These are phyloP conservation scores for Fusarium setosum DNA, from an alignment of 2,329 filamentous ascomycete species.

Conservation along the genomic window DNA sequence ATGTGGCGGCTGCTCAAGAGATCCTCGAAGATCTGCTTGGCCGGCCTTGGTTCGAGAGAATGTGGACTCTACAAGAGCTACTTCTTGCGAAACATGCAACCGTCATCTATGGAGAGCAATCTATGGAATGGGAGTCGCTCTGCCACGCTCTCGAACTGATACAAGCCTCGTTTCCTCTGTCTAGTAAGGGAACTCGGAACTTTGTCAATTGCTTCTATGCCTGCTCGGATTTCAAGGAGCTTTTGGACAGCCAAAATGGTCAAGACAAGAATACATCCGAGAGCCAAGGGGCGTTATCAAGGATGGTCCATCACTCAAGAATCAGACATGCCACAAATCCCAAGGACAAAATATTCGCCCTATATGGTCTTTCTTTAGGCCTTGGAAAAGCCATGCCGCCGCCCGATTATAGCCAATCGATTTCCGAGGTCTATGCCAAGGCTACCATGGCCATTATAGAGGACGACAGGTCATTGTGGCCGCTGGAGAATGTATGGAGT, in stretches of 20 bases:
- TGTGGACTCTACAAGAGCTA: background rate
- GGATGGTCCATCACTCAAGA: background rate
- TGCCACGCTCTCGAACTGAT: background rate
- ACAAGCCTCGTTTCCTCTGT: background rate
- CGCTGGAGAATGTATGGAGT: background rate
- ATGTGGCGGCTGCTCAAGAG: background rate
- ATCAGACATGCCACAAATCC: conserved; percentile 1
- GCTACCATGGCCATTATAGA: background rate
- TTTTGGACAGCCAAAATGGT: background rate
- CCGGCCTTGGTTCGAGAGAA: background rate
- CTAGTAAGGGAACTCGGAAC: background rate
- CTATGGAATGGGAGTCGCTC: background rate
- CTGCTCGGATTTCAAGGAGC: background rate
- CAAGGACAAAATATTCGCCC: background rate
- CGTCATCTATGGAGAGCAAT: background rate
- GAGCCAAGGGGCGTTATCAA: background rate
- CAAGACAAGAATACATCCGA: background rate
- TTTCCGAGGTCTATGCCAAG: background rate
- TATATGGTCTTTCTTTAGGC: conserved; percentile 34
- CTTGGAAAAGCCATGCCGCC: background rate
- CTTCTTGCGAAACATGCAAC: background rate
- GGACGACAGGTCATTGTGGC: background rate
- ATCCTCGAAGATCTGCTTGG: background rate
- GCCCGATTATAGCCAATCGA: background rate
- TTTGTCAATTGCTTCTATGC: background rate